Conservation (phyloP, 106 monocot species). For the Agapanthus africanus region DNA sequence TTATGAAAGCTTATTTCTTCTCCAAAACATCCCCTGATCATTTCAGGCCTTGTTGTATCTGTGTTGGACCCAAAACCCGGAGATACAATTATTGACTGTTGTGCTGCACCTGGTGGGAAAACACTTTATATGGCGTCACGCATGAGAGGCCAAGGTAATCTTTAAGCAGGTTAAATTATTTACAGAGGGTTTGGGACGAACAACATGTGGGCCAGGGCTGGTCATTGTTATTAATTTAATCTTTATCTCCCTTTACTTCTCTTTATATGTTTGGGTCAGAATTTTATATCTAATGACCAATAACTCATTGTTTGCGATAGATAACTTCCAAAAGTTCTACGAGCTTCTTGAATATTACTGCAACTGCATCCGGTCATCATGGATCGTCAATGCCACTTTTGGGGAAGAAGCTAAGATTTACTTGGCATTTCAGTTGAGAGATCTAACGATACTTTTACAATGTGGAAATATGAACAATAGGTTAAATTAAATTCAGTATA, state of each 20-base stretch:
- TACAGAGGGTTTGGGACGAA: background rate
- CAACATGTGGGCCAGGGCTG: background rate
- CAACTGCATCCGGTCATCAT: background rate
- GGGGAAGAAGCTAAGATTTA: background rate
- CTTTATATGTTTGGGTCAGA: background rate
- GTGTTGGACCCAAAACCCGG: conserved; percentile 84
- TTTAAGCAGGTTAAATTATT: background rate
- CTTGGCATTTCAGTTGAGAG: background rate
- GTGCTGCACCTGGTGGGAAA: conserved; percentile 97
- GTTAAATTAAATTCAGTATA: background rate
- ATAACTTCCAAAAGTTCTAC: background rate
- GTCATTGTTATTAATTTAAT: background rate
- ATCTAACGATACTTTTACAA: background rate
- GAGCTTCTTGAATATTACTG: background rate
- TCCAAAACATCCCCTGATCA: conserved; percentile 6
- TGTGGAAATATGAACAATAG: background rate
- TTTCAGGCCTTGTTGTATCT: conserved; percentile 78
- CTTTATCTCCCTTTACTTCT: background rate
- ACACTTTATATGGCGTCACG: conserved; percentile 78
- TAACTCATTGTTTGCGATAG: background rate
- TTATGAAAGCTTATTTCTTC: background rate
- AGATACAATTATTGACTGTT: conserved; percentile 85
- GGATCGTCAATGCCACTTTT: background rate
- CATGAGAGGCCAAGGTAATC: conserved; percentile 62
- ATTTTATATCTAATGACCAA: background rate